These are phyloP conservation scores for Sisymbrium altissimum DNA, from an alignment of 345 rosid species.

Conservation along the genomic window DNA sequence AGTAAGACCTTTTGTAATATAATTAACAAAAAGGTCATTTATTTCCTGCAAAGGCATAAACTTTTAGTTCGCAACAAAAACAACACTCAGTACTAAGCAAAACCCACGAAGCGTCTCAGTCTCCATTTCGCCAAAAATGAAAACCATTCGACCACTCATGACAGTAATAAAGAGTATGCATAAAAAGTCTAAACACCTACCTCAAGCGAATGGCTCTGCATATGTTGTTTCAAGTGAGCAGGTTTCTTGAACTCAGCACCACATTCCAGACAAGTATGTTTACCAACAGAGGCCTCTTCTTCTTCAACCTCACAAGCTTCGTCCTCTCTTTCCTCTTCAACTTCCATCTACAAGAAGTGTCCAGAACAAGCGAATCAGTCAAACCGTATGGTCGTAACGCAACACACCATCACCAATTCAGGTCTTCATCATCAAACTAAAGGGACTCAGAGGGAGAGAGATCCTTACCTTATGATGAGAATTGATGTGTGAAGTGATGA, in stretches of 20 bases:
- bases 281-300: not conserved
- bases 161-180: not conserved
- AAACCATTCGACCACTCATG: too few species aligned
- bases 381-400: not conserved
- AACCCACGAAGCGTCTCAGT: not conserved
- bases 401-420: not conserved
- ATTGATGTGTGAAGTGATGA: slow-evolving; percentile 58
- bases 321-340: slow-evolving; percentile 28
- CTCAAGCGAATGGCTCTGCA: slow-evolving; percentile 80
- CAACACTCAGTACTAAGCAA: not conserved
- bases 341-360: slow-evolving; percentile 40
- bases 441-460: not conserved
- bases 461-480: slow-evolving; percentile 49
- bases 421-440: not conserved
- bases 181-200: slow-evolving; percentile 36
- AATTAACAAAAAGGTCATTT: slow-evolving; percentile 2
- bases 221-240: slow-evolving; percentile 77
- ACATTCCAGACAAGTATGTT: slow-evolving; percentile 56
- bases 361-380: not conserved
- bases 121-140: not conserved
- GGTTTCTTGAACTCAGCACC: slow-evolving; percentile 76
- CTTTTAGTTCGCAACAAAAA: not conserved
- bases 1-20: not conserved
- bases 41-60: slow-evolving; percentile 47
- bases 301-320: slow-evolving; percentile 30